Percentiles rank a stretch among this genome's conserved stretches.
Conservation (phyloP, 805 yeast genomes). For the Ogataea parapolymorpha region DNA sequence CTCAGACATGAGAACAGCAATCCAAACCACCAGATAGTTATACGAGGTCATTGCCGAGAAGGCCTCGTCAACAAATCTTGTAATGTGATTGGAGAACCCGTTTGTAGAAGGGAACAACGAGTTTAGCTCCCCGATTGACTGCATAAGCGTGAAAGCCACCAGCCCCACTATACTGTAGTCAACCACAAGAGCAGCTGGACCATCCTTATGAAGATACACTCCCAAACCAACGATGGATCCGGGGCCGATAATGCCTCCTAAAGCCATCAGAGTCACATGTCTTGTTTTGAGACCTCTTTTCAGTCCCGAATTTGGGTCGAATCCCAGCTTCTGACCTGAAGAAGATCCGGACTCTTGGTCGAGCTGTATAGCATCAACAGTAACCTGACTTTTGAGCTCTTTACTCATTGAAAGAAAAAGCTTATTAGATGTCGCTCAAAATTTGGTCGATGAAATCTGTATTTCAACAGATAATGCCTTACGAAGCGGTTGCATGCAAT, state of each 20-base stretch:
- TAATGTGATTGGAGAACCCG: slow-evolving; percentile 44
- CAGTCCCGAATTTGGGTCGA: slow-evolving; percentile 34
- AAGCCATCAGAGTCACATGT: slow-evolving; percentile 48
- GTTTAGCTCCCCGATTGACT: slow-evolving; percentile 51
- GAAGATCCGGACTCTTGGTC: neutral
- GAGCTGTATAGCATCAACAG: neutral
- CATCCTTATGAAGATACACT: slow-evolving; percentile 40
- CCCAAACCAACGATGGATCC: slow-evolving; percentile 51
- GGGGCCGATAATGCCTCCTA: slow-evolving; percentile 57
- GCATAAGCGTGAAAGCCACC: slow-evolving; percentile 49
- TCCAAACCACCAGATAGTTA: slow-evolving; percentile 50
- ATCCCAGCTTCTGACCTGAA: neutral
- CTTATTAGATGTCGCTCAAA: too few relatives aligned
- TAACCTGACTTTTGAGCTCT: neutral
- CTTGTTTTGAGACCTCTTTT: slow-evolving; percentile 48
- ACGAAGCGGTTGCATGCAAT: neutral
- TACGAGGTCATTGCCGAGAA: slow-evolving; percentile 50
- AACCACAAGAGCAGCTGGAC: slow-evolving; percentile 46
- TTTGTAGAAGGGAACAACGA: slow-evolving; percentile 38
- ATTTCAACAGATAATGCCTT: neutral
- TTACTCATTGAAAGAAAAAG: neutral
- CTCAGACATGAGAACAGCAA: slow-evolving; percentile 49
- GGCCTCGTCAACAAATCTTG: slow-evolving; percentile 47
- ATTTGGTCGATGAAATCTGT: too few relatives aligned
- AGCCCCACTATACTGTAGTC: slow-evolving; percentile 48